A percentile compares a stretch with the other conserved stretches of the same genome.
Evolutionary conservation across 305 asterid species (phyloP).

Genomic region (Solanum chacoense): DNA sequence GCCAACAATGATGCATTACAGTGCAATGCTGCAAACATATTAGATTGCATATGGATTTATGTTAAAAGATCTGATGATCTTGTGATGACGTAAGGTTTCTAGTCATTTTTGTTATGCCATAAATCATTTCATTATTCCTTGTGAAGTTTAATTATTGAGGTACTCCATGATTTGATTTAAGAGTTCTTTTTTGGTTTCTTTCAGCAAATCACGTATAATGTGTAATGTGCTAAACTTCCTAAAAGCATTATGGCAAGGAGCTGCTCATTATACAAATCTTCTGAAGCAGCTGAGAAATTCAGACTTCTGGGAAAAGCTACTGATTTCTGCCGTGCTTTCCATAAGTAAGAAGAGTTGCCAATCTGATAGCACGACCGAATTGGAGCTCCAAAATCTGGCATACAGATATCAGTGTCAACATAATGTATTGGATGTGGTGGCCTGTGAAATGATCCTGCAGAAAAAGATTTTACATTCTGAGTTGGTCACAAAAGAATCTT

Average conservation of each 20-base stretch:
- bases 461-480: conserved; percentile 60
- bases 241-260: conserved; percentile 95
- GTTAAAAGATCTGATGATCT: conserved; percentile 51
- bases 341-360: conserved; percentile 18
- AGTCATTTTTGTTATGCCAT: not conserved
- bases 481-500: conserved; percentile 29
- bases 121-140: not conserved
- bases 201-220: conserved; percentile 54
- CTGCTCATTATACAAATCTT: conserved; percentile 60
- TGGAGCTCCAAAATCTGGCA: conserved; percentile 33
- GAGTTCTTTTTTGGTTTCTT: not conserved
- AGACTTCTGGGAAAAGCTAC: conserved; percentile 71
- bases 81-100: conserved; percentile 40
- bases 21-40: conserved; percentile 32
- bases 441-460: conserved; percentile 72
- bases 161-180: conserved; percentile 14
- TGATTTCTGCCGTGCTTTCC: conserved; percentile 34
- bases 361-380: conserved; percentile 29
- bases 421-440: conserved; percentile 57
- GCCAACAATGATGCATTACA: conserved; percentile 23
- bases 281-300: conserved; percentile 57
- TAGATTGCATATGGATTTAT: conserved; percentile 40
- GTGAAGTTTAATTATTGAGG: not conserved
- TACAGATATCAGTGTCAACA: conserved; percentile 51
- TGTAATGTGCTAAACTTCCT: conserved; percentile 55